phyloP scores from a whole-genome alignment of 768 basidiomycete genomes.

The Phaffia australis region DNA sequence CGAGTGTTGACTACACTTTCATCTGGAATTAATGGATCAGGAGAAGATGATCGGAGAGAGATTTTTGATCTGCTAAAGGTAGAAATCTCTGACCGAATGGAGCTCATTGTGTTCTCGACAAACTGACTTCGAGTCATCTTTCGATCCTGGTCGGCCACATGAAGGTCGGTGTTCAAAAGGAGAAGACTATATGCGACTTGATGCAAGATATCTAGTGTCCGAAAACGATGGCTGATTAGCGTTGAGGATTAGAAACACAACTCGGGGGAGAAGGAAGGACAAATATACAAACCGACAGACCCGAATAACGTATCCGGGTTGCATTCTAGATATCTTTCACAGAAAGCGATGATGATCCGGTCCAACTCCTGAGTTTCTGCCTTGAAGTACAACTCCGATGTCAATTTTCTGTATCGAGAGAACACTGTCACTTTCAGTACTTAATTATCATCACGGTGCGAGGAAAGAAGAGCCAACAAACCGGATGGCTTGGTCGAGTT shows the following conservation, averaged over 20 bases:
- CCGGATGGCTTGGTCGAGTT: slow-evolving; percentile 86
- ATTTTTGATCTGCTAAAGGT: slow-evolving; percentile 46
- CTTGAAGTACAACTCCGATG: slow-evolving; percentile 82
- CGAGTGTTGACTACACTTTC: slow-evolving; percentile 41
- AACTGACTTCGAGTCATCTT: slow-evolving; percentile 91
- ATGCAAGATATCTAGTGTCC: slow-evolving; percentile 68
- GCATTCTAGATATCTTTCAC: slow-evolving; percentile 79
- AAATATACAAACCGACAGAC: slow-evolving; percentile 56
- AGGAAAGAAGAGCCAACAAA: slow-evolving; percentile 32
- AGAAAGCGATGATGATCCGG: slow-evolving; percentile 86
- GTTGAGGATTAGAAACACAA: not conserved
- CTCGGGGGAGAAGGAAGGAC: not conserved
- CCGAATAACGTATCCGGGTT: slow-evolving; percentile 74
- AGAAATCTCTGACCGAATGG: slow-evolving; percentile 52
- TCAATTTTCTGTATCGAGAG: slow-evolving; percentile 53
- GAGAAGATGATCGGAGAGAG: slow-evolving; percentile 48
- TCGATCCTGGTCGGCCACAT: slow-evolving; percentile 76
- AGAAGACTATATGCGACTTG: slow-evolving; percentile 85
- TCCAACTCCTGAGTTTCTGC: slow-evolving; percentile 98
- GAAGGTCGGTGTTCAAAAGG: slow-evolving; percentile 90
- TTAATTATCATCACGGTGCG: not conserved
- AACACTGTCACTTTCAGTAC: not conserved
- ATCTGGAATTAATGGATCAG: slow-evolving; percentile 53
- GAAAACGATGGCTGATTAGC: not conserved
- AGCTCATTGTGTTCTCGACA: slow-evolving; percentile 76